Evolutionary conservation across 306 rosid species (phyloP), one percentile per base, ranked within the genome.

Genomic region (Quercus parvula): DNA sequence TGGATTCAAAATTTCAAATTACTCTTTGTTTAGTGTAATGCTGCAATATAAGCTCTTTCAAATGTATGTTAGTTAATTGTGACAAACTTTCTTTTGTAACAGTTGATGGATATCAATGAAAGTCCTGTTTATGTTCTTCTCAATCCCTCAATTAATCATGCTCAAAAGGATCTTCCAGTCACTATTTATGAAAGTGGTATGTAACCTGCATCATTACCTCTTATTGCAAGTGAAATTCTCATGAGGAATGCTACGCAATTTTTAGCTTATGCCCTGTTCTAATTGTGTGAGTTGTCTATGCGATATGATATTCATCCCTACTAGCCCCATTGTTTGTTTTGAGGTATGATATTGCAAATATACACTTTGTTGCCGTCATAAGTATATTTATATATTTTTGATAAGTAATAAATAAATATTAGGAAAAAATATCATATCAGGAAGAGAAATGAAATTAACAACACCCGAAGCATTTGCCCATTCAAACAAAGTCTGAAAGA

Each of bases 91-190:
- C 63, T 74, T 19, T 77, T 82, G 71, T 55, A 28, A 81, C 97
- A 94, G 98, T 79, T 94, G 89, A 94, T 94, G 98, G 98, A 92
- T 78, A 87, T 94, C 70, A 94, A 94, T 77, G 97, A 92, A 86
- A 94, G 94, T 83, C 98, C 97, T 24, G 97, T 94, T 75, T 94
- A 94, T 87, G 94, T 92, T 38, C 94, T 94, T 62, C 97, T 94
- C 75, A 91, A 92, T 76, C 98, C 98, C 55, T 79, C 91, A 51
- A 91, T 92, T 83, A 91, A 92, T 73, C 93, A 89, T 74, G 93
- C 97, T 77, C 97, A 94, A 73, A 94, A 90, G 90, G 98, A 94
- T 84, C 97, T 94, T 68, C 98, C 98, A 17, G 84, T 94, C 81
- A 90, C 91, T 75, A 92, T 94, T 74, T 94, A 56, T 63, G 98